Conservation (phyloP, 306 rosid species). For the Coriaria nepalensis region DNA sequence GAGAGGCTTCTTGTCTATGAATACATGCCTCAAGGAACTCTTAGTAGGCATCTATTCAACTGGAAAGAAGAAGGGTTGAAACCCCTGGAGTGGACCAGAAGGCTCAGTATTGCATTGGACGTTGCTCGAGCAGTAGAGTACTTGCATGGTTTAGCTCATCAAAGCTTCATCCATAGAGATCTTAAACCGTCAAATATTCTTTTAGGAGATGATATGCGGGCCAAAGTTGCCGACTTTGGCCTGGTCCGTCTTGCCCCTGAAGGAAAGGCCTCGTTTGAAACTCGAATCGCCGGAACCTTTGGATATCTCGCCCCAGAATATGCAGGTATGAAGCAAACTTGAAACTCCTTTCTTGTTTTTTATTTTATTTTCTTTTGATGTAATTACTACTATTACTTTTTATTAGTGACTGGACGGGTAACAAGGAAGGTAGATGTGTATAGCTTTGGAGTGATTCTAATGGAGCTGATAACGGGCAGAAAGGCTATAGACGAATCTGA, state of each 20-base stretch:
- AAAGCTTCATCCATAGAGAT: constrained; percentile 81
- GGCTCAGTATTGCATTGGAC: constrained; percentile 72
- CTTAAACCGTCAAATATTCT: constrained; percentile 91
- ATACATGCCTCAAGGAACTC: constrained; percentile 78
- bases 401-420: constrained; percentile 68
- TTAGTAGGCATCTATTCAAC: constrained; percentile 42
- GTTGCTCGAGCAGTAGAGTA: constrained; percentile 91
- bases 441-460: constrained; percentile 87
- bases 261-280: constrained; percentile 71
- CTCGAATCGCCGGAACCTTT: constrained; percentile 82
- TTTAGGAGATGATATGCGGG: constrained; percentile 77
- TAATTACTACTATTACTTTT: background rate
- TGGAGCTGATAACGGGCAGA: constrained; percentile 79
- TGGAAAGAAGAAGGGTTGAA: constrained; percentile 44
- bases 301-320: constrained; percentile 95
- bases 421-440: constrained; percentile 74
- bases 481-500: constrained; percentile 59
- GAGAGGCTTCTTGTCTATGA: constrained; percentile 89
- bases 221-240: constrained; percentile 92
- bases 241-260: constrained; percentile 89
- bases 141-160: constrained; percentile 67
- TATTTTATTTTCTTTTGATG: background rate
- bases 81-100: constrained; percentile 73
- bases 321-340: constrained; percentile 39
- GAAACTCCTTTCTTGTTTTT: background rate